Base-by-base conservation (phyloP, 495 filamentous ascomycete genomes). In the Penicillium dipodomyicola region DNA sequence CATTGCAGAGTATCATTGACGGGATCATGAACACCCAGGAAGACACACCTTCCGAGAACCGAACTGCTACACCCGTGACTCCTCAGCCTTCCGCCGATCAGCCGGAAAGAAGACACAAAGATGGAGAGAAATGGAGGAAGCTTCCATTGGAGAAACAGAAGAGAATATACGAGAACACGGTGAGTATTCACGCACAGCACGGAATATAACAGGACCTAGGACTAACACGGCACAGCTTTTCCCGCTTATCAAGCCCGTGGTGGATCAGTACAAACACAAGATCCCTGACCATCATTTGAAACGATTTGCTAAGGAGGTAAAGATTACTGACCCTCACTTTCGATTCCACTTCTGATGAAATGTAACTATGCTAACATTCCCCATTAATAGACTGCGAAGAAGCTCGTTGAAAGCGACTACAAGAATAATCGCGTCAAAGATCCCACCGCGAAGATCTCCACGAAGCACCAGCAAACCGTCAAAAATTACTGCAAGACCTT, bases 131-230 rank as follows among this genome's bases (percentile, higher is more conserved):
- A 70, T 97, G 92, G 92, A 81, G 84, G 60, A 85, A 80, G 64
- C 81, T 87, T 53, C 78, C 85, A 17, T 75, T 89, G 58, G 91
- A 96, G 52, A 96, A 96, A 71, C 87, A 91, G 69, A 93, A 90
- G 81, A 95, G 90, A 73, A 77, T 95, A 4, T 97, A 96, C 61
- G 91, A 96, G 68, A 91, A 91, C 65, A 93, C 92, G 17, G 91
- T 94, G 77, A 66, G 87, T 69, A 54, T 10, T 17, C 2, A 19
- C 22, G 17, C 23, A 35, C 15, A 47, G 41, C 5, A 15, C 19
- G 12, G 14, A 17, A 39, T 33, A 33, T 5, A 17, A 23, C 45
- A 2, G 41, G 20, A 27, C 59, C 67, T 39, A 4, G 41, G 20
- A 30, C 59, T 68, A 51, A 69, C 35, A 11, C 17, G n/a, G 25